Base-by-base conservation (phyloP, 2,329 filamentous ascomycete genomes). In the Triangularia setosa region DNA sequence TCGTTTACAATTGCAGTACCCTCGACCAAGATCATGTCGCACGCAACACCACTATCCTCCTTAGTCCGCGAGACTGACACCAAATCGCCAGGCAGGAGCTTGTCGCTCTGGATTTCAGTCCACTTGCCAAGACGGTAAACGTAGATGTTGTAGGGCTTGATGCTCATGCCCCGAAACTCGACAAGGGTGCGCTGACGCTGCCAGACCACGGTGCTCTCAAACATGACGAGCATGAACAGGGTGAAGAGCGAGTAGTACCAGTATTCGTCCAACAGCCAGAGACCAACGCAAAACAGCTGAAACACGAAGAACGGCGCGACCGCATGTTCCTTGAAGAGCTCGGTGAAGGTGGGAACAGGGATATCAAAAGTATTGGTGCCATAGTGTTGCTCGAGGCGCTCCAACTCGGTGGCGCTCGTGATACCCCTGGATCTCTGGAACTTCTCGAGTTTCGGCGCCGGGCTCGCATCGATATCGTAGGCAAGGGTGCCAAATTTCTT, bases 191-290 rank as follows among this genome's bases (percentile, higher is more conserved):
- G 87, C 84, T 99, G 95, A 66, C 95, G 89, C 80, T 99, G 95
- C 96, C 95, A 99, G 16, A 99, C 96, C 40, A 99, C 96, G 2
- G 95, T 99, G 77, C 93, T 97, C 81, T 99, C 95, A 72, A 99
- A 99, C 65, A 87, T 89, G 70, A 99, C 92, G 63, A 99, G 87
- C 96, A 99, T 99, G 81, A 98, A 93, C 23, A 99, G 88, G 0
- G 96, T 99, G 79, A 99, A 99, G 21, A 99, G 86, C 67, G 95
- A 98, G 80, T 99, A 99, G 82, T 99, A 99, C 95, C 96, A 99
- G 80, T 98, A 99, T 79, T 99, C 96, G 75, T 99, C 95, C 75
- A 99, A 81, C 88, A 98, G 92, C 95, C 95, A 99, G 66, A 99
- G 81, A 16, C 95, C 96, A 64, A 99, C 95, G 72, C 96, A 99